Evolutionary conservation across 352 stramenopile species (phyloP), one percentile per base, ranked within the genome.

Genomic region (Pythium folliculosum): DNA sequence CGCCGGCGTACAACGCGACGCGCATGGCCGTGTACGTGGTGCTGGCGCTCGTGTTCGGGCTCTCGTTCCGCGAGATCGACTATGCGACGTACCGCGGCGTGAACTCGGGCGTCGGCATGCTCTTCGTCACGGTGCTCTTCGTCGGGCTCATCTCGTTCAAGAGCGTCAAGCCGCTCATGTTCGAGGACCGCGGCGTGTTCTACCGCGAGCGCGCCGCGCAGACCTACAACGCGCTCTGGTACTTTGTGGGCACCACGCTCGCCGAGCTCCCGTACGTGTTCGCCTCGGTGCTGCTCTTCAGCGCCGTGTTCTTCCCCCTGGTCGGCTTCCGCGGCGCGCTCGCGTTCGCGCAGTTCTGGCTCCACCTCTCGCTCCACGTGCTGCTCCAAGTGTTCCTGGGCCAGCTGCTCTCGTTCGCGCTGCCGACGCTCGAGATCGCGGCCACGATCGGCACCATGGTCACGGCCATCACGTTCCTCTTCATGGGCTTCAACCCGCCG

Each of bases 81-180:
- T 87, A 80, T 54, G 73, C 52, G 12, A 80, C 77, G 37, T 87
- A 78, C 53, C 66, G 76, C 30, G 78, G 80, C 50, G 59, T 89
- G 27, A 84, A 82, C 56, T 63, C 69, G 44, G 73, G 78, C 21
- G 72, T 96, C n/a, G 84, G 86, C 22, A 84, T 97, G 40, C 85
- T 97, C 37, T 97, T 94, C 69, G 73, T 92, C 14, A 79, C 84
- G 8, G 85, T 89, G 10, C 21, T 95, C 19, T 97, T 97, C 57
- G 83, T 92, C 25, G 72, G 77, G 35, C 69, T 95, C 37, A 81
- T 91, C 19, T 79, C 76, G 40, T 77, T 96, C 50, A 74, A 90
- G 44, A 85, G 69, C 8, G 76, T 89, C 16, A 53, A 96, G 9
- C 77, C 84, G 14, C 70, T 96, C 17, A 78, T 93, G 51, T 79